These are phyloP conservation scores for Blastocystis sp. DNA, from an alignment of 352 stramenopile genomes.

Conservation along the genomic window DNA sequence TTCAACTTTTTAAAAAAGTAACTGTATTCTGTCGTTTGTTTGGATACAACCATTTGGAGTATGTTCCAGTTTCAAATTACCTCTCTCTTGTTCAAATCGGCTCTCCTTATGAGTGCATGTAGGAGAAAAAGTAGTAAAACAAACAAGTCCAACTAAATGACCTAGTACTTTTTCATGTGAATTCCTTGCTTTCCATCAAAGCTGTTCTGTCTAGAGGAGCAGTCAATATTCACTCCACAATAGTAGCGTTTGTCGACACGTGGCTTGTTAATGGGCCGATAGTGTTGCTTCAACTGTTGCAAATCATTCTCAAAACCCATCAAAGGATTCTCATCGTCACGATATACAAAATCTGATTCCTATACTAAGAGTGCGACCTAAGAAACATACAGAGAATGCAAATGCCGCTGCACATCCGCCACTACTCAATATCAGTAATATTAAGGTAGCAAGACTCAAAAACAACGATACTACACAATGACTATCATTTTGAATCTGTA, in stretches of 20 bases:
- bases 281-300: not conserved
- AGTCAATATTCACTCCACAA: constrained; percentile 26
- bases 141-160: too few relatives aligned
- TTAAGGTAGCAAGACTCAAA: not conserved
- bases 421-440: not conserved
- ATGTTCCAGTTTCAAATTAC: too few relatives aligned
- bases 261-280: not conserved
- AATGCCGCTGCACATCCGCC: not conserved
- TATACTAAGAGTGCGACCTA: not conserved
- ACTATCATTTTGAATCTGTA: not conserved
- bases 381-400: not conserved
- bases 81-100: too few relatives aligned
- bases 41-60: too few relatives aligned
- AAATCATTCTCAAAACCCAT: not conserved
- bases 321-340: not conserved
- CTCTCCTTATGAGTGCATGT: too few relatives aligned
- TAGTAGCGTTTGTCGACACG: not conserved
- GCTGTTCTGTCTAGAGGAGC: not conserved
- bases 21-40: too few relatives aligned
- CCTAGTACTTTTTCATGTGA: not conserved
- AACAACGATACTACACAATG: not conserved
- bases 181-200: not conserved
- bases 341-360: constrained; percentile 19
- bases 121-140: too few relatives aligned
- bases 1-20: too few relatives aligned